Base-by-base conservation (phyloP, 257 asterid genomes). In the Petunia secreta region DNA sequence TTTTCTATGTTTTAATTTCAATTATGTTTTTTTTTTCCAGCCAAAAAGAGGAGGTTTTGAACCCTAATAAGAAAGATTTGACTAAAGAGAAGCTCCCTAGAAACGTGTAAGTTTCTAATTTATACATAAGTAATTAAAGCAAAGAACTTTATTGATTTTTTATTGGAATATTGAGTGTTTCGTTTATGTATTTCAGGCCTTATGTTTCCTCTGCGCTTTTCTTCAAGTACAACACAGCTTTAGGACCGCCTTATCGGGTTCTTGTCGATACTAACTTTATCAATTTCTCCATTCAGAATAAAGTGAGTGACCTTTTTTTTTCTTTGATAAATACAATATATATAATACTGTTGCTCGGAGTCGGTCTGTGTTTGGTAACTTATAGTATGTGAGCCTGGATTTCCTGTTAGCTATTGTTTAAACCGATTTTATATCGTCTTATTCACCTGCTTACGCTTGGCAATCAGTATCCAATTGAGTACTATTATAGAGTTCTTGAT, bases 191-290 rank as follows among this genome's bases (percentile, higher is more conserved):
- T 57, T 87, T 88, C 91, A 96, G 99, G 36, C 99, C 99, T 8
- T 91, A 92, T 67, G 93, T 92, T 83, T 89, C 98, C 1, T 91
- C 99, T 44, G 97, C 99, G 1, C 97, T 96, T 50, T 96, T 84
- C 87, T 94, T 94, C 92, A 86, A 81, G 87, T 86, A 96, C 82
- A 96, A 96, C 87, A 88, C 98, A 59, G 99, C 97, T 0, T 80
- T 96, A 87, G 99, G 98, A 41, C 99, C 98, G 7, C 99, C 99
- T 0, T 96, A 96, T 44, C 89, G 89, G 63, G 97, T 96, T 80
- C 80, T 96, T 86, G 95, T 96, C 38, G 99, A 96, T 89, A 96
- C 99, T 76, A 96, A 96, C 87, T 94, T 96, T 86, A 96, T 96
- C 79, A 96, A 96, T 85, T 91, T 91, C 90, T 96, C 99, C 85